Evolutionary conservation across 345 rosid genomes (phyloP), one percentile per base, ranked within the genome.

Genomic region (Linum lewisii): DNA sequence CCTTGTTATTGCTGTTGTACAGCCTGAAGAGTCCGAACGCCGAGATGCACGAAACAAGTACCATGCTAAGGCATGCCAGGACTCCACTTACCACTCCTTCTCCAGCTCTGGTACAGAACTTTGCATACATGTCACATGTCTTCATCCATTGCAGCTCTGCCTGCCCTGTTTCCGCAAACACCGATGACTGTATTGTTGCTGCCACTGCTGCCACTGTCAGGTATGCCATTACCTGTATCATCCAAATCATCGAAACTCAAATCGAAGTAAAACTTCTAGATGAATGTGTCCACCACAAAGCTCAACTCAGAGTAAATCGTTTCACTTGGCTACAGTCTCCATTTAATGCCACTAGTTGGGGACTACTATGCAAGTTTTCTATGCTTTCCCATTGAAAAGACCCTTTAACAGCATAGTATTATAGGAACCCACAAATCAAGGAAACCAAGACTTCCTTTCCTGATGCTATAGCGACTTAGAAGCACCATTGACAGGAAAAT

Each of bases 81-180:
- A 85, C 8, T 0, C 94, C 88, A 1, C 66, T 64, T 4, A 66
- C 83, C 7, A 84, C 65, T 36, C 95, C 97, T 66, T 71, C 85
- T 42, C 80, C 84, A 8, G 73, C 71, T 74, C 68, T 94, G 81
- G 81, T 81, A 26, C 99, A 89, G 75, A 82, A 93, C 77, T 85
- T 82, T 21, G 84, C 85, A 32, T 84, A 93, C 90, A 89, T 63
- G 55, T 74, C 53, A 64, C 99, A 93, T 9, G 87, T 54, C 65
- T 82, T 85, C 89, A 89, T 78, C 99, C 99, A 93, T 34, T 93
- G 94, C 6, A 93, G 73, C 37, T 87, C 82, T 1, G 79, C 66
- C 61, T 85, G 83, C 23, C 99, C 99, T 22, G 80, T n/a, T 68
- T 81, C 89, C 0, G 85, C 88, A 32, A 85, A 81, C 56, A 57